Base-by-base conservation (phyloP, 2,329 filamentous ascomycete genomes). In the Pseudogymnoascus sp. region DNA sequence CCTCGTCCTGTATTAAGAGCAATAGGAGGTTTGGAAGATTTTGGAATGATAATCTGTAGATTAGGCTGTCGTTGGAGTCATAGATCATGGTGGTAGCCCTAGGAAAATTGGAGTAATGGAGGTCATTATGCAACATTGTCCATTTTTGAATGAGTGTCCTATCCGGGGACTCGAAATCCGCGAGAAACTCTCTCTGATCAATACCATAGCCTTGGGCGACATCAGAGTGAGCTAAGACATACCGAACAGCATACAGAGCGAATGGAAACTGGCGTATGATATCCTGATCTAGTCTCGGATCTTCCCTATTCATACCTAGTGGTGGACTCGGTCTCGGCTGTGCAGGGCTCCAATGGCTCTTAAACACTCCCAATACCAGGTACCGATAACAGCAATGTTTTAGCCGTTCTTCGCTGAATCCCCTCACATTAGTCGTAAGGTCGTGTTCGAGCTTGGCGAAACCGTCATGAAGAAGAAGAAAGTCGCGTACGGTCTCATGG, bases 351-450 rank as follows among this genome's bases (percentile, higher is more conserved):
- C n/a, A n/a, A n/a, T n/a, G n/a, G n/a, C n/a, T n/a, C n/a, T n/a
- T n/a, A n/a, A n/a, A n/a, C n/a, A n/a, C n/a, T n/a, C n/a, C n/a
- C n/a, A n/a, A n/a, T n/a, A 52, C 67, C 2, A 82, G 64, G 63
- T 82, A 79, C 1, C 60, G 62, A 2, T 70, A 60, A 64, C 80
- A 83, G 62, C 75, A 78, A 58, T 74, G 58, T 64, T 77, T 81
- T 5, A 82, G 68, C 16, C 61, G 68, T 1, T 81, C 75, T 41
- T 83, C 74, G 58, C 62, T 60, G 23, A 63, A 19, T 19, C 45
- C 45, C n/a, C 8, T 33, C 3, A 52, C 1, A 52, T 52, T 52
- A 5, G 8, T 19, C 2, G 45, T 14, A 52, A 52, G 1, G 7
- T 31, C 16, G 7, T n/a, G 45, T 11, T 52, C 45, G 8, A 52